Conservation (phyloP, 1,284 basidiomycete species). For the Chalciporus sp. region DNA sequence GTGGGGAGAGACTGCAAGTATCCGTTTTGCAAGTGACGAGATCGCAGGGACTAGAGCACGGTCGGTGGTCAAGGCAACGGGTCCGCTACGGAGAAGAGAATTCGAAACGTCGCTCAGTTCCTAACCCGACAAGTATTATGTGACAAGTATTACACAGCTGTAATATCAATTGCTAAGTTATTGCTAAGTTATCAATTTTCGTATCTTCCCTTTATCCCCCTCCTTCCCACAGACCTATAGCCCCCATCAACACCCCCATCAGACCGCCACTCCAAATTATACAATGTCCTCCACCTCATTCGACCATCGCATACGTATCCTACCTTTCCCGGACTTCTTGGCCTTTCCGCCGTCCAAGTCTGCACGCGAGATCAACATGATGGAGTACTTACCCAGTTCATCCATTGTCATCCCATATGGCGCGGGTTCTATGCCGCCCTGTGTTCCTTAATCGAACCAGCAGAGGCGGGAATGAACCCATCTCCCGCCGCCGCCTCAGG, state of each 20-base stretch:
- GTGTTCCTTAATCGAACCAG: conserved; percentile 67
- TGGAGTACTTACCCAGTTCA: conserved; percentile 79
- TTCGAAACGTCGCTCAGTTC: not conserved
- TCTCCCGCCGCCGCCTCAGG: too few species aligned
- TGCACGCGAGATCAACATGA: conserved; percentile 75
- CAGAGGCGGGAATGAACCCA: conserved; percentile 20
- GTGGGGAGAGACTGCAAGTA: conserved; percentile 14
- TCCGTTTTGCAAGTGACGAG: conserved; percentile 30
- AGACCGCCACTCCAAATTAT: not conserved
- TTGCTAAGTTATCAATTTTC: conserved; percentile 1
- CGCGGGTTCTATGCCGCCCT: too few species aligned
- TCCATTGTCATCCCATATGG: too few species aligned
- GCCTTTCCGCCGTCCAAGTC: conserved; percentile 55
- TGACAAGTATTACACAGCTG: not conserved
- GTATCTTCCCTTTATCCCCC: conserved; percentile 27
- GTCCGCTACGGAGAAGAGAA: conserved; percentile 12
- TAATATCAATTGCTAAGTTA: not conserved
- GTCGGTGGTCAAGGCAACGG: conserved; percentile 73
- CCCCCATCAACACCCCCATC: not conserved
- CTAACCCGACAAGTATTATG: too few species aligned
- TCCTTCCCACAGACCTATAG: conserved; percentile 25
- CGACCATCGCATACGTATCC: not conserved
- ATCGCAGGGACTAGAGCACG: conserved; percentile 31
- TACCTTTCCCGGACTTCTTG: conserved; percentile 55
- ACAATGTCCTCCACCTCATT: not conserved